These are phyloP conservation scores for Yamadazyma oceani DNA, from an alignment of 1,139 yeast genomes.

Conservation along the genomic window DNA sequence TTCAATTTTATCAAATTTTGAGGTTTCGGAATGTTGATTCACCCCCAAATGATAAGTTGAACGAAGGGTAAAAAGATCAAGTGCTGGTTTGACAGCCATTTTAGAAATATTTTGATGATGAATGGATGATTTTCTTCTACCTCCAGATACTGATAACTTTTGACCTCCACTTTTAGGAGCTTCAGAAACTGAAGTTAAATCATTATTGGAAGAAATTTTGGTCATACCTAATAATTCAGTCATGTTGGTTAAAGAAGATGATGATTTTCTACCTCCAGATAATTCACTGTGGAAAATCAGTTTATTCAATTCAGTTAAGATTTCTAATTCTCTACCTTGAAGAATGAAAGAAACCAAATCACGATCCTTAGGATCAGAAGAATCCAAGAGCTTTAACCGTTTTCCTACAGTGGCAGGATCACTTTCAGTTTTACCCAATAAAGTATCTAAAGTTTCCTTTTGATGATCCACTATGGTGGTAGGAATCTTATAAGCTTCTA, in stretches of 20 bases:
- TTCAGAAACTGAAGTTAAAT: slow-evolving; percentile 21
- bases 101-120: slow-evolving; percentile 28
- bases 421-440: slow-evolving; percentile 18
- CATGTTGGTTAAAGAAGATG: slow-evolving; percentile 38
- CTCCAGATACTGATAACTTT: slow-evolving; percentile 2
- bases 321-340: slow-evolving; percentile 38
- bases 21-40: slow-evolving; percentile 7
- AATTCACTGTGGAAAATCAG: slow-evolving; percentile 36
- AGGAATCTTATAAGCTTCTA: slow-evolving; percentile 38
- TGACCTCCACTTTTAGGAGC: slow-evolving; percentile 10
- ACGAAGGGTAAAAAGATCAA: slow-evolving; percentile 14
- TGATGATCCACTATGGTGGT: slow-evolving; percentile 21
- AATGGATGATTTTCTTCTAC: slow-evolving; percentile 30
- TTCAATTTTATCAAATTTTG: slow-evolving; percentile 24
- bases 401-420: slow-evolving; percentile 24
- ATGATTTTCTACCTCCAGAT: slow-evolving; percentile 32
- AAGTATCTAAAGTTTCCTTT: slow-evolving; percentile 21
- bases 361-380: slow-evolving; percentile 27
- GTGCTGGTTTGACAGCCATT: slow-evolving; percentile 35
- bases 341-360: slow-evolving; percentile 33
- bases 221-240: slow-evolving; percentile 25
- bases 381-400: slow-evolving; percentile 28
- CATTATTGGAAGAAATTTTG: slow-evolving; percentile 24
- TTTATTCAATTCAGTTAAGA: slow-evolving; percentile 40
- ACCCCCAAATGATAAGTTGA: too few species aligned